Conservation (phyloP, 371 early-diverging fungal genomes). For the Funneliformis caledonium region DNA sequence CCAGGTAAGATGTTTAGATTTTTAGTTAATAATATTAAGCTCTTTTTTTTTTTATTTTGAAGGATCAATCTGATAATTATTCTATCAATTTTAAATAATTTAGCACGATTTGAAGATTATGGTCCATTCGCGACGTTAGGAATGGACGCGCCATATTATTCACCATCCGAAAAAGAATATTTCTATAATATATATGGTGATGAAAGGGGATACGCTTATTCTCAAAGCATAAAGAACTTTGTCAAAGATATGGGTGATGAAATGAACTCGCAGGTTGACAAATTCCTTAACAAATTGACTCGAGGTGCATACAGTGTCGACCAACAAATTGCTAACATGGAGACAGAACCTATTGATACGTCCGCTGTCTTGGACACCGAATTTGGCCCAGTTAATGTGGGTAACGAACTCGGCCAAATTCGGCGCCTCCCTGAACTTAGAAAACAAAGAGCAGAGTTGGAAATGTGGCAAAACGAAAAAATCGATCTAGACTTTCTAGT, state of each 20-base stretch:
- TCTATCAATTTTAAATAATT: neutral
- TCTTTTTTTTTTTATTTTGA: neutral
- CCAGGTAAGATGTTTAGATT: neutral
- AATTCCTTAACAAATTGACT: conserved; percentile 17
- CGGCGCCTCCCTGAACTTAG: neutral
- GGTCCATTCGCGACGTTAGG: conserved; percentile 40
- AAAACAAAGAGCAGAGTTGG: conserved; percentile 24
- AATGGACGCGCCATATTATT: conserved; percentile 7
- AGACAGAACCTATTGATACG: neutral
- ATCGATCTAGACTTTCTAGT: conserved; percentile 31
- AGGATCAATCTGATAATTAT: neutral
- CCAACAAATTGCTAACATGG: conserved; percentile 6
- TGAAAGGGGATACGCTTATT: conserved; percentile 38
- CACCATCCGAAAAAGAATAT: conserved; percentile 8
- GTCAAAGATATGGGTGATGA: conserved; percentile 36
- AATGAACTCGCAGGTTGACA: conserved; percentile 25
- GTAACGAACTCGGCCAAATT: conserved; percentile 22
- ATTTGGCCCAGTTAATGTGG: conserved; percentile 30
- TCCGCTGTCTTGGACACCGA: conserved; percentile 7
- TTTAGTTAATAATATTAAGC: neutral
- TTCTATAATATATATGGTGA: conserved; percentile 38
- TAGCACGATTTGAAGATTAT: conserved; percentile 41
- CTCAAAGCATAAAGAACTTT: conserved; percentile 36
- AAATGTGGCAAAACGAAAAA: conserved; percentile 23
- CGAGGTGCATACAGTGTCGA: conserved; percentile 28